Base-by-base conservation (phyloP, 1,139 yeast genomes). In the Geotrichum candidum region DNA sequence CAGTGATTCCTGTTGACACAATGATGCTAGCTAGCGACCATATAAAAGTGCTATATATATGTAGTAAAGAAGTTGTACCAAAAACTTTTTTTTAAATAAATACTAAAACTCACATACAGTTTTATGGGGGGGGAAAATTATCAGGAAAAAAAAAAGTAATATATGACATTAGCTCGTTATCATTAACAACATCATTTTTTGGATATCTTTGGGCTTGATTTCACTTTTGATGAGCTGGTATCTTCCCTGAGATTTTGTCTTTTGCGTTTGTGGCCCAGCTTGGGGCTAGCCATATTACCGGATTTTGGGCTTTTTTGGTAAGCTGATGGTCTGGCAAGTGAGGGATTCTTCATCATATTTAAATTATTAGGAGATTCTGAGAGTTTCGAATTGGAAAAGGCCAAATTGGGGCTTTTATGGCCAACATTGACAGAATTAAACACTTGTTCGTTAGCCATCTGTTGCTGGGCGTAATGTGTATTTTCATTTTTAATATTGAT, bases 231-330 rank as follows among this genome's bases (percentile, higher is more conserved):
- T 7, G 60, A 55, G 22, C 38, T 64, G 23, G 56, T 59, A 6
- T 57, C 62, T 7, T 58, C 65, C 53, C 61, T 62, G 35, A 58
- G 54, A 56, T 60, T 64, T 29, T 64, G 59, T 11, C 67, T 63
- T n/a, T 65, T 62, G 31, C 64, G 61, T 38, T 58, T 53, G 11
- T 51, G 29, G 4, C 59, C 59, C 6, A 52, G 46, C 18, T 55
- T 25, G 10, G 59, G 59, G 46, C 55, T 61, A 22, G 27, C 51
- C 29, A 60, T 53, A 33, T 53, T 46, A 48, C 48, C 60, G 5
- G 53, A 33, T 27, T 48, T 35, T 13, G 22, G 35, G 31, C 31
- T 25, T 10, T 41, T 54, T 11, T 51, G 45, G 11, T 29, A 27
- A 45, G 35, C 41, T 25, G 59, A 18, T 2, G 46, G 22, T n/a